Percentiles rank a stretch among this genome's conserved stretches.
Conservation (phyloP, 2,329 filamentous ascomycete genomes). For the Furcasterigmium furcatum region DNA sequence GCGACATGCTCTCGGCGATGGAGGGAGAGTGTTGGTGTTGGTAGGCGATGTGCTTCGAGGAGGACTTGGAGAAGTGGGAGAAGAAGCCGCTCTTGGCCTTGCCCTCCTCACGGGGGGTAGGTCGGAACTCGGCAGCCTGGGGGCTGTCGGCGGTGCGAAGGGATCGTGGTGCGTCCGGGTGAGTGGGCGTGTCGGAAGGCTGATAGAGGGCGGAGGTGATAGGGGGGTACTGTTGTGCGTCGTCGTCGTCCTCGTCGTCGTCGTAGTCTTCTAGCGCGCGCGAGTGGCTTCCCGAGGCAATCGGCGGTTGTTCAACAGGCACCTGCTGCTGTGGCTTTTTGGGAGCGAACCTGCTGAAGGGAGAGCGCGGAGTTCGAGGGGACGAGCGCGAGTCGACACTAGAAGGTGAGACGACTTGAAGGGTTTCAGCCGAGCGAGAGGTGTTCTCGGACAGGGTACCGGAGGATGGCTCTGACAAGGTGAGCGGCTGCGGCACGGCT, state of each 20-base stretch:
- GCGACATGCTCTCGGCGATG: constrained; percentile 33
- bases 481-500: constrained; percentile 55
- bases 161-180: constrained; percentile 20
- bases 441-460: constrained; percentile 22
- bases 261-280: constrained; percentile 10
- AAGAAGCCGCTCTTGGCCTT: constrained; percentile 42
- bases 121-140: not conserved
- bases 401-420: constrained; percentile 25
- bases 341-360: constrained; percentile 38
- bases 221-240: constrained; percentile 18
- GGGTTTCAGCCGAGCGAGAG: constrained; percentile 25
- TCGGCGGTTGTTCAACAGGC: constrained; percentile 11
- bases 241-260: constrained; percentile 17
- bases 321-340: constrained; percentile 18
- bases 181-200: constrained; percentile 13
- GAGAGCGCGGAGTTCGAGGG: constrained; percentile 39
- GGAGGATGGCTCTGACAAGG: constrained; percentile 39
- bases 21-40: constrained; percentile 30
- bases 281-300: constrained; percentile 5
- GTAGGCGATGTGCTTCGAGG: constrained; percentile 1
- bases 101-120: constrained; percentile 17
- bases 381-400: constrained; percentile 37
- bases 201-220: constrained; percentile 20
- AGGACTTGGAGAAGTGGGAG: constrained; percentile 45
- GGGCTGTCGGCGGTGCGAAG: constrained; percentile 2